phyloP scores from a whole-genome alignment of 768 basidiomycete species.

The Rossbeevera mucosa region DNA sequence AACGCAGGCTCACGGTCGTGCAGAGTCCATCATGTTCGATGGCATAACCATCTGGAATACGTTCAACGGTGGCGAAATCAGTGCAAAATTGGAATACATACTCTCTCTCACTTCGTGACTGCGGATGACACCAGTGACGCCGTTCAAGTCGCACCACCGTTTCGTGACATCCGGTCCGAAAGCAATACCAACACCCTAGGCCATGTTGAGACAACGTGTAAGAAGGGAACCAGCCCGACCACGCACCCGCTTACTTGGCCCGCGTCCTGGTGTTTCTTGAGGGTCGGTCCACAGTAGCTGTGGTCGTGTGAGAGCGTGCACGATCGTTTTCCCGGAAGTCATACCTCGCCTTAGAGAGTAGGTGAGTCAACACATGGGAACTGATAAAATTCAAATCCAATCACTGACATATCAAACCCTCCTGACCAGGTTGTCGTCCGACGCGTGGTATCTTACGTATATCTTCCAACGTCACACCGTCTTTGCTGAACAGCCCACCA shows the following conservation, averaged over 20 bases:
- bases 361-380: conserved; percentile 5
- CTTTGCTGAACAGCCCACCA: conserved; percentile 93
- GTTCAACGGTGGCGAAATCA: conserved; percentile 3
- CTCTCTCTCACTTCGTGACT: conserved; percentile 96
- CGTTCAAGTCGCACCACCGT: conserved; percentile 83
- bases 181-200: conserved; percentile 86
- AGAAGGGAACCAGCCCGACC: not conserved
- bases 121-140: conserved; percentile 83
- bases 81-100: conserved; percentile 28
- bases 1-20: conserved; percentile 63
- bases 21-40: conserved; percentile 93
- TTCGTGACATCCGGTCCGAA: conserved; percentile 95
- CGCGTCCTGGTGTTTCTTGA: conserved; percentile 81
- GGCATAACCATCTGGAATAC: conserved; percentile 74
- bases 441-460: conserved; percentile 84
- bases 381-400: conserved; percentile 3
- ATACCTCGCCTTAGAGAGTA: conserved; percentile 55
- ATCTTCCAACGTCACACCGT: conserved; percentile 91
- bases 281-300: conserved; percentile 97
- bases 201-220: conserved; percentile 12
- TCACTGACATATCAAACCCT: conserved; percentile 87
- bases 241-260: conserved; percentile 90
- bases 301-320: conserved; percentile 8
- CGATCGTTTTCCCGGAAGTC: not conserved
- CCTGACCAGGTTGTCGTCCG: conserved; percentile 87